Evolutionary conservation across 2,329 filamentous ascomycete species (phyloP).

Genomic region (Colletotrichum sp.): DNA sequence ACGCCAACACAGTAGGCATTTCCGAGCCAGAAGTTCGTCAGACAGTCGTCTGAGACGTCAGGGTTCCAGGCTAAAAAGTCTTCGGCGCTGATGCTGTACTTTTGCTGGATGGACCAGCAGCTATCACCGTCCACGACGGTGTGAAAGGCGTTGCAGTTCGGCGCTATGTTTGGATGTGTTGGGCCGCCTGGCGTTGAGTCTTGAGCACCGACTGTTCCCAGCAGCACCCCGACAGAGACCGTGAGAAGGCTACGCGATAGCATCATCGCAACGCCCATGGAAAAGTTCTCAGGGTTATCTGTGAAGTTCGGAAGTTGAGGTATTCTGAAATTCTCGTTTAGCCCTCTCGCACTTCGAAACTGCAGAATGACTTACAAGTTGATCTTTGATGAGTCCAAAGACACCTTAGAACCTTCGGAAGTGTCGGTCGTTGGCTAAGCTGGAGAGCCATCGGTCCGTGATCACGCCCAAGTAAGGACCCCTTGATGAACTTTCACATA

Average conservation of each 20-base stretch:
- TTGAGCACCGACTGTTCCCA: background rate
- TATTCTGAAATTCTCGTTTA: background rate
- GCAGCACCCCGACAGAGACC: background rate
- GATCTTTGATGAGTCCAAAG: background rate
- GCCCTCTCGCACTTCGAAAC: background rate
- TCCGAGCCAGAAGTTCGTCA: constrained; percentile 26
- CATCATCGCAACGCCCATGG: background rate
- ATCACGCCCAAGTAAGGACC: background rate
- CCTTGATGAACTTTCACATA: background rate
- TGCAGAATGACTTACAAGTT: background rate
- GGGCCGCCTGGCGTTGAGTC: background rate
- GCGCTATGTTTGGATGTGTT: background rate
- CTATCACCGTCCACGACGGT: constrained; percentile 17
- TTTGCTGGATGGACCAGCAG: constrained; percentile 20
- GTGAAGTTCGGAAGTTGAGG: background rate
- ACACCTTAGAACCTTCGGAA: background rate
- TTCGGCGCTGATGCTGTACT: constrained; percentile 25
- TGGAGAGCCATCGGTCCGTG: background rate
- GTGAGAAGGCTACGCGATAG: background rate
- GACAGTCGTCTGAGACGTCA: constrained; percentile 28
- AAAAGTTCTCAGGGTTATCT: background rate
- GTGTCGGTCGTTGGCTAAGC: background rate
- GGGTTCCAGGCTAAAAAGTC: constrained; percentile 32
- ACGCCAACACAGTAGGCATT: background rate
- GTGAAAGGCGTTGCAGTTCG: constrained; percentile 23